Evolutionary conservation across 2,329 filamentous ascomycete genomes (phyloP).

Genomic region (Lecanicillium sp.): DNA sequence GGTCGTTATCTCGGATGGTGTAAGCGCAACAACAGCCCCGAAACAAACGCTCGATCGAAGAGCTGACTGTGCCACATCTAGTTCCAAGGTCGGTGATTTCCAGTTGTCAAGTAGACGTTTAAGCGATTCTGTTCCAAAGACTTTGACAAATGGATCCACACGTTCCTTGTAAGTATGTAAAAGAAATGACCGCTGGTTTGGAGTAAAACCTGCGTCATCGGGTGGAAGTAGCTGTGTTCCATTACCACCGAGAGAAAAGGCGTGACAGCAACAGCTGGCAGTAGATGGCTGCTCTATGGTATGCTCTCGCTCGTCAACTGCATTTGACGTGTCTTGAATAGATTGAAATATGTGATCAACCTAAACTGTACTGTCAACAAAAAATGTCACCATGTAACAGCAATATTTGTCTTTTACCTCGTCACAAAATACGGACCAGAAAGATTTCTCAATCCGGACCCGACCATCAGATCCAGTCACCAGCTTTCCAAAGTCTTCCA

Average conservation of each 20-base stretch:
- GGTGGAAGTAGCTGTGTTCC: constrained; percentile 5
- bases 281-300: not conserved
- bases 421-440: constrained; percentile 23
- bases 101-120: constrained; percentile 9
- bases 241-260: not conserved
- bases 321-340: constrained; percentile 17
- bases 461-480: constrained; percentile 16
- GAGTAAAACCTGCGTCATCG: not conserved
- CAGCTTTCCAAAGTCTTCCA: constrained; percentile 21
- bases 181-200: constrained; percentile 12
- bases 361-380: constrained; percentile 5
- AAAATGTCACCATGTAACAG: too few relatives aligned
- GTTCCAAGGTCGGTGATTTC: constrained; percentile 8
- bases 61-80: constrained; percentile 10
- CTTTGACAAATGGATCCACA: constrained; percentile 23
- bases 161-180: constrained; percentile 17
- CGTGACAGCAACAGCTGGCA: not conserved
- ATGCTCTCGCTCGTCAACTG: not conserved
- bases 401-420: too few relatives aligned
- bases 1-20: constrained; percentile 12
- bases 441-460: constrained; percentile 20
- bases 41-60: constrained; percentile 19
- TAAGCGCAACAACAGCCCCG: constrained; percentile 17
- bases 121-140: constrained; percentile 12
- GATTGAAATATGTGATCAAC: constrained; percentile 22